Evolutionary conservation across 2,329 filamentous ascomycete genomes (phyloP).

Genomic region (Aspergillus floridensis): DNA sequence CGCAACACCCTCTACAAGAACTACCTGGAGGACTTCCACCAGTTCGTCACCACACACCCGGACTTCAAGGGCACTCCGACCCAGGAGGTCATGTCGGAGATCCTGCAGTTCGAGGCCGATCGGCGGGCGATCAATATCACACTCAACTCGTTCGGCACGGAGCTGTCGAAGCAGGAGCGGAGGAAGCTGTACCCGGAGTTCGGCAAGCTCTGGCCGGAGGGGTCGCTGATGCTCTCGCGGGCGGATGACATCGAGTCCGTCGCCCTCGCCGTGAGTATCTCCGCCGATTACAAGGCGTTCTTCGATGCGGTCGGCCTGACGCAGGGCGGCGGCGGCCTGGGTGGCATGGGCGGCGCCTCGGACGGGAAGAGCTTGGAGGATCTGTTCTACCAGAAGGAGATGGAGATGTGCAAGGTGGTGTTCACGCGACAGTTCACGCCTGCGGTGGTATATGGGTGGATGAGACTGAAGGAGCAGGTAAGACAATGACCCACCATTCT

Average conservation of each 20-base stretch:
- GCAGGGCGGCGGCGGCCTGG: conserved; percentile 67
- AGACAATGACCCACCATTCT: conserved; percentile 29
- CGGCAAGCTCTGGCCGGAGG: conserved; percentile 88
- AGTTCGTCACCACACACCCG: conserved; percentile 85
- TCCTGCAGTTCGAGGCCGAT: conserved; percentile 95
- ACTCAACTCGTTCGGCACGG: conserved; percentile 96
- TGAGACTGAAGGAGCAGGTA: conserved; percentile 96
- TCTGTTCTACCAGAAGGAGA: conserved; percentile 98
- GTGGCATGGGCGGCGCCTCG: conserved; percentile 74
- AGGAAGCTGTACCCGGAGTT: conserved; percentile 96
- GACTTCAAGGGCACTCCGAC: conserved; percentile 88
- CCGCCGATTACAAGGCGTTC: conserved; percentile 90
- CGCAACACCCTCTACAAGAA: conserved; percentile 99
- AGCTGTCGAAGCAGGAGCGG: conserved; percentile 87
- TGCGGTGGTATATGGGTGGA: conserved; percentile 94
- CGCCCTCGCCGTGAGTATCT: conserved; percentile 85
- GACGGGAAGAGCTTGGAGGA: conserved; percentile 93
- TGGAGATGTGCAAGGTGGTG: conserved; percentile 93
- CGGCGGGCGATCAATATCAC: conserved; percentile 98
- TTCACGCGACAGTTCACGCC: conserved; percentile 97
- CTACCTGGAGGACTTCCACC: conserved; percentile 96
- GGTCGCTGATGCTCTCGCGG: conserved; percentile 87
- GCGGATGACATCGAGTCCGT: conserved; percentile 96
- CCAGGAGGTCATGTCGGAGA: conserved; percentile 90
- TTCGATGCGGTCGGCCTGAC: conserved; percentile 87